These are phyloP conservation scores for Saccharomyces hybrid DNA, from an alignment of 1,139 yeast genomes.

Conservation along the genomic window DNA sequence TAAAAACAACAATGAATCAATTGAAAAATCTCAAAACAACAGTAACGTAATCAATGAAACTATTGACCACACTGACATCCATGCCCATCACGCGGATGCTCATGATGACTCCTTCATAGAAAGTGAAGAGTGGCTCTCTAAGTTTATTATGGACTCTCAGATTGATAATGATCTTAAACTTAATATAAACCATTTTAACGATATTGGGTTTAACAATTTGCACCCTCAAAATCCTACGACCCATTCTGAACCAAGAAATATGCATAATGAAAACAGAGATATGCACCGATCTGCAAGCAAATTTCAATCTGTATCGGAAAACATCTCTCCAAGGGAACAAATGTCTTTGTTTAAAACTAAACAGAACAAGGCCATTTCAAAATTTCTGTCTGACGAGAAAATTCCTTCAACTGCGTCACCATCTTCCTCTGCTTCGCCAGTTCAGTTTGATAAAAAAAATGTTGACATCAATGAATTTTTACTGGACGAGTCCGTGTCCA, in stretches of 20 bases:
- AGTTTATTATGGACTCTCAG: constrained; percentile 52
- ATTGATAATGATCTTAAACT: constrained; percentile 41
- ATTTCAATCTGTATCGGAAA: not conserved
- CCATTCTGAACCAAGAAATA: constrained; percentile 1
- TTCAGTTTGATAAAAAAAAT: not conserved
- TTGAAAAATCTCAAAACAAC: not conserved
- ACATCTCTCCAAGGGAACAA: not conserved
- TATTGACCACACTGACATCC: not conserved
- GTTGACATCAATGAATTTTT: constrained; percentile 2
- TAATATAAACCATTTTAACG: constrained; percentile 38
- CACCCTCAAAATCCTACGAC: constrained; percentile 6
- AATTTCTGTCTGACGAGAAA: not conserved
- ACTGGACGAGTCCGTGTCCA: constrained; percentile 10
- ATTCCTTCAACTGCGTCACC: not conserved
- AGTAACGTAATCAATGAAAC: not conserved
- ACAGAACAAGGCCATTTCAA: not conserved
- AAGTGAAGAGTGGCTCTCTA: constrained; percentile 57
- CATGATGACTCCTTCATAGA: not conserved
- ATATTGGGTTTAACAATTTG: constrained; percentile 41
- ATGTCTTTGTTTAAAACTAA: not conserved
- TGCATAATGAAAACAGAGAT: constrained; percentile 7
- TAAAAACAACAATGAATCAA: not conserved
- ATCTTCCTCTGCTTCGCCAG: not conserved
- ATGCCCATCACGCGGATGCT: not conserved
- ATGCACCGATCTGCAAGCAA: not conserved